Percentiles rank a stretch among this genome's conserved stretches.
Evolutionary conservation across 192 early-diverging fungal species (phyloP).

Genomic region (Entomortierella chlamydospora): DNA sequence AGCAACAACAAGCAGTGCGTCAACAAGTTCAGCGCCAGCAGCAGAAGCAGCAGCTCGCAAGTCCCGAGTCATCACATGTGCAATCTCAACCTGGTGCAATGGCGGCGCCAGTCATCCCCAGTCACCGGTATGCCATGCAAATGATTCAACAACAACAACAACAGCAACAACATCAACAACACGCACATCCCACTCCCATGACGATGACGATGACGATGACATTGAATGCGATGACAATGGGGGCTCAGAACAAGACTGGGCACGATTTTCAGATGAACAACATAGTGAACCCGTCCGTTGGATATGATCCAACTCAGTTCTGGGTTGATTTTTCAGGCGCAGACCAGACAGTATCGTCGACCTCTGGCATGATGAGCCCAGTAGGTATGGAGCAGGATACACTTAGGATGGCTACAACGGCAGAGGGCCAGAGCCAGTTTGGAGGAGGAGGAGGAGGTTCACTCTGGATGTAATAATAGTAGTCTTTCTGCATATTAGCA

Average conservation of each 20-base stretch:
- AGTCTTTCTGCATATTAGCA: background rate
- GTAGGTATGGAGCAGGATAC: slow-evolving; percentile 26
- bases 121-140: slow-evolving; percentile 47
- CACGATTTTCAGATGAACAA: slow-evolving; percentile 28
- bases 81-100: background rate
- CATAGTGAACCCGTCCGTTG: background rate
- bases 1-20: slow-evolving; percentile 40
- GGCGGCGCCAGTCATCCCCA: slow-evolving; percentile 47
- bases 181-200: slow-evolving; percentile 12
- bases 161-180: slow-evolving; percentile 35
- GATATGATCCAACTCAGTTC: slow-evolving; percentile 40
- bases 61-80: background rate
- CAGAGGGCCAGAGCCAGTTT: slow-evolving; percentile 14
- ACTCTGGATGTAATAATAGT: slow-evolving; percentile 18
- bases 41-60: slow-evolving; percentile 23
- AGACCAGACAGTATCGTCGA: background rate
- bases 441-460: slow-evolving; percentile 11
- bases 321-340: slow-evolving; percentile 41
- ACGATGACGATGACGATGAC: slow-evolving; percentile 38
- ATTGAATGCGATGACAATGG: slow-evolving; percentile 37
- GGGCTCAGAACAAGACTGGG: slow-evolving; percentile 26
- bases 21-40: slow-evolving; percentile 48
- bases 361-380: slow-evolving; percentile 7
- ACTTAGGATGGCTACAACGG: slow-evolving; percentile 7
- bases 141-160: slow-evolving; percentile 36